Conservation (phyloP, 495 filamentous ascomycete genomes). For the Emericellopsis terricola region DNA sequence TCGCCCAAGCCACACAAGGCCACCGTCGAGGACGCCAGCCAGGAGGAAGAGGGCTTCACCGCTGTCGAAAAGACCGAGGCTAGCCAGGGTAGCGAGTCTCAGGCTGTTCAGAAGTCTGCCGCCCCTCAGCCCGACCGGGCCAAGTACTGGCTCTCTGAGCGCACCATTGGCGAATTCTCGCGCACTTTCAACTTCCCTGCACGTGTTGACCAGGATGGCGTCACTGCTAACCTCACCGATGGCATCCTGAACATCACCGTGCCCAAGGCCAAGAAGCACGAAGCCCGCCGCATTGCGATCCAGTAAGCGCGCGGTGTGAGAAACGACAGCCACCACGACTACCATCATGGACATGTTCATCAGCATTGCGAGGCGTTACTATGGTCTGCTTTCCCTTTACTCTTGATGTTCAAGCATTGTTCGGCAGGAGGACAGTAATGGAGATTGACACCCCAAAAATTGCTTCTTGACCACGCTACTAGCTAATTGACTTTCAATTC, state of each 20-base stretch:
- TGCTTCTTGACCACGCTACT: too few relatives aligned
- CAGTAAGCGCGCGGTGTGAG: neutral
- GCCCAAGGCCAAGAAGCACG: constrained; percentile 49
- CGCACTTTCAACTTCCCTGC: constrained; percentile 62
- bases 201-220: constrained; percentile 56
- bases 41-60: constrained; percentile 3
- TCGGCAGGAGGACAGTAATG: too few relatives aligned
- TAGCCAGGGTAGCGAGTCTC: neutral
- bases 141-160: constrained; percentile 67
- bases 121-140: constrained; percentile 11
- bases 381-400: too few relatives aligned
- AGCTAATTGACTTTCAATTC: too few relatives aligned
- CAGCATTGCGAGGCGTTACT: too few relatives aligned
- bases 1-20: constrained; percentile 28
- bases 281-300: constrained; percentile 7
- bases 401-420: too few relatives aligned
- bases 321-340: too few relatives aligned
- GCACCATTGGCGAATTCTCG: constrained; percentile 61
- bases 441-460: too few relatives aligned
- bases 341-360: too few relatives aligned
- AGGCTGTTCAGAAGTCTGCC: constrained; percentile 9
- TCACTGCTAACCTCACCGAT: constrained; percentile 45
- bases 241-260: constrained; percentile 49
- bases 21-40: constrained; percentile 42
- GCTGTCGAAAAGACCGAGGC: constrained; percentile 2